A percentile compares a stretch with the other conserved stretches of the same genome.
phyloP scores from a whole-genome alignment of 2,329 filamentous ascomycete species.

The Colletotrichum sp. region DNA sequence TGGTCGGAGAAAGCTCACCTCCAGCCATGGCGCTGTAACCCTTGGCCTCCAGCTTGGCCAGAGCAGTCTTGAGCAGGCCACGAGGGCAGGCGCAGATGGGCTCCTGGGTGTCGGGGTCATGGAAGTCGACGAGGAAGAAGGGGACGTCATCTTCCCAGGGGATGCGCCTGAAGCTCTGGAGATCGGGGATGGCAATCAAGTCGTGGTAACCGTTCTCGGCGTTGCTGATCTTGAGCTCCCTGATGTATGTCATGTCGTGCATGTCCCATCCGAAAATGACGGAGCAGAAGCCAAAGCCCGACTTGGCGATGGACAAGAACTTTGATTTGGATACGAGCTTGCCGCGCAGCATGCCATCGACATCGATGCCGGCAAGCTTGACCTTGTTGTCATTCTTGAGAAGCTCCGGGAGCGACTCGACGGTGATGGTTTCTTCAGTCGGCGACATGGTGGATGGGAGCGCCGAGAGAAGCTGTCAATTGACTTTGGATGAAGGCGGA shows the following conservation, averaged over 20 bases:
- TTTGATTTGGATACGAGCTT: slow-evolving; percentile 94
- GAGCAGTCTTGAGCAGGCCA: slow-evolving; percentile 71
- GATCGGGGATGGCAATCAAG: slow-evolving; percentile 80
- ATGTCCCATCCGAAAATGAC: slow-evolving; percentile 98
- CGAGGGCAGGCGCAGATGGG: slow-evolving; percentile 81
- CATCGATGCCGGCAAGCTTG: slow-evolving; percentile 87
- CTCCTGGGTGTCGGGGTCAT: slow-evolving; percentile 76
- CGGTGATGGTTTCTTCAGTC: slow-evolving; percentile 49
- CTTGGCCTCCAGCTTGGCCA: slow-evolving; percentile 68
- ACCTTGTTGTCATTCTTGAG: slow-evolving; percentile 76
- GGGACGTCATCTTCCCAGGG: slow-evolving; percentile 90
- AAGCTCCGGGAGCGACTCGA: slow-evolving; percentile 67
- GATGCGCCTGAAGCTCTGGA: slow-evolving; percentile 79
- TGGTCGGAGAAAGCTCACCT: slow-evolving; percentile 57
- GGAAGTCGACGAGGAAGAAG: slow-evolving; percentile 84
- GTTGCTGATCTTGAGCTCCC: slow-evolving; percentile 86
- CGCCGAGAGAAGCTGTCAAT: neutral
- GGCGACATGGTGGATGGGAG: slow-evolving; percentile 27
- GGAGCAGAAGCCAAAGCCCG: slow-evolving; percentile 92
- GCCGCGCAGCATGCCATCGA: slow-evolving; percentile 85
- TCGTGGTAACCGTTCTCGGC: slow-evolving; percentile 90
- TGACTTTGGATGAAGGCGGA: slow-evolving; percentile 14
- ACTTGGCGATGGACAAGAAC: slow-evolving; percentile 80
- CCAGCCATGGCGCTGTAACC: slow-evolving; percentile 89
- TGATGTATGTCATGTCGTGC: slow-evolving; percentile 90